These are phyloP conservation scores for Sclerotiophoma versabilis DNA, from an alignment of 2,329 filamentous ascomycete species.

Conservation along the genomic window DNA sequence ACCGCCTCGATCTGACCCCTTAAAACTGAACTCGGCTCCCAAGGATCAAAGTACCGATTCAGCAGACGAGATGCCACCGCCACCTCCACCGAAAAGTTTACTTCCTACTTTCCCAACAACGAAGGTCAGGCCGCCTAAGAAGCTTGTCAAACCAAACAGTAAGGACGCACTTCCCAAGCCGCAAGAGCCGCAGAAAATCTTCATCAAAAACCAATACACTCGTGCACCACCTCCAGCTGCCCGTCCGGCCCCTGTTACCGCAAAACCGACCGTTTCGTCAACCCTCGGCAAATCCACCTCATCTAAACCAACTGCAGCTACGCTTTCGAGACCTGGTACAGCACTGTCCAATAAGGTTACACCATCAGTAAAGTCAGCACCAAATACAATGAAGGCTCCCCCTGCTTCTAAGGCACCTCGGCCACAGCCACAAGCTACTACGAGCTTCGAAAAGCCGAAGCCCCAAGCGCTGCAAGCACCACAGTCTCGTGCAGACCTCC, in stretches of 20 bases:
- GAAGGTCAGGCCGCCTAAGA: constrained; percentile 45
- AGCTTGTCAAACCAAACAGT: constrained; percentile 65
- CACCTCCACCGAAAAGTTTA: constrained; percentile 62
- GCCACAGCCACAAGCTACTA: constrained; percentile 52
- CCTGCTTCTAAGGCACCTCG: constrained; percentile 33
- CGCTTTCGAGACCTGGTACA: constrained; percentile 53
- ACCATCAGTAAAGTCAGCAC: constrained; percentile 29
- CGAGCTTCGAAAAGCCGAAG: constrained; percentile 71
- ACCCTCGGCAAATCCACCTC: constrained; percentile 28
- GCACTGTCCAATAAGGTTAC: constrained; percentile 35
- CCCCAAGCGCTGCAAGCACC: constrained; percentile 38
- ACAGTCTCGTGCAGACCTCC: constrained; percentile 58
- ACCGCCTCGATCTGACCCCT: constrained; percentile 34
- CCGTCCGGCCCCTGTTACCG: constrained; percentile 54
- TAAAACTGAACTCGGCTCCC: constrained; percentile 36
- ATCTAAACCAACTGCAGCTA: constrained; percentile 53
- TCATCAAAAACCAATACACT: constrained; percentile 61
- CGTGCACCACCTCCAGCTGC: constrained; percentile 60
- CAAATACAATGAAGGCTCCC: constrained; percentile 34
- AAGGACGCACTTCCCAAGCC: constrained; percentile 66
- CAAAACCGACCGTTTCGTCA: constrained; percentile 34
- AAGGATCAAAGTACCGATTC: constrained; percentile 44
- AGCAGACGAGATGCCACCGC: constrained; percentile 66
- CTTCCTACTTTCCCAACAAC: constrained; percentile 57
- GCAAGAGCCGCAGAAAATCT: constrained; percentile 69